A percentile compares a stretch with the other conserved stretches of the same genome.
phyloP scores from a whole-genome alignment of 345 rosid species.

The Isatis tinctoria region DNA sequence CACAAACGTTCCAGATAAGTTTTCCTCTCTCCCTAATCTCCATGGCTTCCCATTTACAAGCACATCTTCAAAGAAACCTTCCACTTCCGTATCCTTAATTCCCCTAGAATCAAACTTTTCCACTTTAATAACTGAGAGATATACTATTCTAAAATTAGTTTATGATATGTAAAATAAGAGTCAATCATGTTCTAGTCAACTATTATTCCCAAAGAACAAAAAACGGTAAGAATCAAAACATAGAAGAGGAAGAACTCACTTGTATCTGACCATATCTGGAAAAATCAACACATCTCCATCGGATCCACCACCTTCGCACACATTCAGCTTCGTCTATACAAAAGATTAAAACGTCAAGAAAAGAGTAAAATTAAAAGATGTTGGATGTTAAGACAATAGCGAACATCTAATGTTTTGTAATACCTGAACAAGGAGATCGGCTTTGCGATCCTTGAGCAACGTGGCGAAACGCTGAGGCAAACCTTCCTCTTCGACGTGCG shows the following conservation, averaged over 20 bases:
- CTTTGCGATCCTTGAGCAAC: constrained; percentile 63
- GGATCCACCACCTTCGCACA: constrained; percentile 58
- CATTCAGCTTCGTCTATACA: constrained; percentile 56
- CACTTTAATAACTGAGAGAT: neutral
- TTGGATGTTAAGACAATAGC: neutral
- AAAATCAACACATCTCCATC: constrained; percentile 83
- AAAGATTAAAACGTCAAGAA: neutral
- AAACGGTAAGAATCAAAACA: neutral
- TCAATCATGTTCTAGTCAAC: constrained; percentile 1
- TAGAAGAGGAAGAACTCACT: constrained; percentile 40
- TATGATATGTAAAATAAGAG: too few species aligned
- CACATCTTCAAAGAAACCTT: constrained; percentile 73
- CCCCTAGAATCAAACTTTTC: constrained; percentile 33
- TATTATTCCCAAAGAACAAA: neutral
- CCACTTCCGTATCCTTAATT: constrained; percentile 56
- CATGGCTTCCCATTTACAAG: constrained; percentile 76
- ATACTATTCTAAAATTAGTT: too few species aligned
- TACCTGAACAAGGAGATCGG: constrained; percentile 59
- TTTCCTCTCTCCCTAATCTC: constrained; percentile 51
- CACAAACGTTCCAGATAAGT: constrained; percentile 53
- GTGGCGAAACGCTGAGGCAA: constrained; percentile 63
- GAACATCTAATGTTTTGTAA: neutral
- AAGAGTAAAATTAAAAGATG: neutral
- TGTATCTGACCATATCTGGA: constrained; percentile 86
- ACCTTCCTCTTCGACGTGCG: constrained; percentile 61